Evolutionary conservation across 306 rosid species (phyloP), one percentile per base, ranked within the genome.

Genomic region (Trifolium repens): DNA sequence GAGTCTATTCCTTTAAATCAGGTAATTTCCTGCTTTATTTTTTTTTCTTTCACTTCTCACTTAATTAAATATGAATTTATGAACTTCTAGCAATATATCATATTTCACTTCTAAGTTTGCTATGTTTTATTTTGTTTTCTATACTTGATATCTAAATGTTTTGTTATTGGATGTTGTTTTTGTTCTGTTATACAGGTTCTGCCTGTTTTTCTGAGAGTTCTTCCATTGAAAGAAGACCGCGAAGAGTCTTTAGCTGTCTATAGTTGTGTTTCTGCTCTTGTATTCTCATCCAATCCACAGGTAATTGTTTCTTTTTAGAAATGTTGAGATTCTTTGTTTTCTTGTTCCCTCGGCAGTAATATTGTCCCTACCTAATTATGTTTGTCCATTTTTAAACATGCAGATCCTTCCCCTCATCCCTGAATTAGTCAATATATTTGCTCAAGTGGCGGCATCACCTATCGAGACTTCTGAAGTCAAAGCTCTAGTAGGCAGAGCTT

Each of bases 221-320:
- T 96, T 77, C 99, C 99, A 37, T 81, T 96, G 40, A 96, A 92
- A 88, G 99, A 96, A 89, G 99, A 96, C 76, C 97, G 63, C 0
- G 99, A 96, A 69, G 99, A 96, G 80, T 96, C 99, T 65, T 83
- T 96, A 92, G 85, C 96, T 11, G 98, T 96, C 40, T 96, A 90
- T 76, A 87, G 89, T 74, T 96, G 99, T 4, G 73, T 96, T 46
- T 88, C 91, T 27, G 84, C 88, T 53, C 97, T 96, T 63, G 94
- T 96, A 74, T 67, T 96, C 49, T 88, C 97, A 68, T 92, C 99
- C 65, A 96, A 96, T 87, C 88, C 93, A 17, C 98, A 84, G 88
- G 99, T 96, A 79, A 69, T 72, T 72, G n/a, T 69, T 81, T 72
- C 16, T 66, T 72, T 68, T 30, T 9, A 16, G 42, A 73, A 26